These are phyloP conservation scores for Metschnikowia sp. DNA, from an alignment of 805 yeast species.

Conservation along the genomic window DNA sequence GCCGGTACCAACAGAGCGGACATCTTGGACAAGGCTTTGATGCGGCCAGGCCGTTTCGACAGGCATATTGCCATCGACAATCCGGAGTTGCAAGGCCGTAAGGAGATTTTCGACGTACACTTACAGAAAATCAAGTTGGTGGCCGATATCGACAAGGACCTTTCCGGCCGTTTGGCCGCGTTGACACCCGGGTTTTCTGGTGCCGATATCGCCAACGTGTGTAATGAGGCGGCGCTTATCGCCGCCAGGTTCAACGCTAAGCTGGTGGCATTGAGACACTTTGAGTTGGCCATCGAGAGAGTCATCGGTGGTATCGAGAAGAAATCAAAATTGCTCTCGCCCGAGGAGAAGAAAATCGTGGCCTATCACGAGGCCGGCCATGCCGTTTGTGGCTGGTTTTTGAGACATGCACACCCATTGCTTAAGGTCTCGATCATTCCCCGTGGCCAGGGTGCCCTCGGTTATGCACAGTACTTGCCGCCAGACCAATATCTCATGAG, in stretches of 20 bases:
- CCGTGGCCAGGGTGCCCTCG: conserved; percentile 94
- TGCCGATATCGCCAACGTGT: conserved; percentile 96
- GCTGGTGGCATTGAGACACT: conserved; percentile 69
- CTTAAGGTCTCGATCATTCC: conserved; percentile 96
- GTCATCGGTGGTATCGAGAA: conserved; percentile 95
- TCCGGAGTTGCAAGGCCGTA: conserved; percentile 94
- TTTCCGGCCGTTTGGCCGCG: conserved; percentile 88
- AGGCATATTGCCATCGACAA: conserved; percentile 88
- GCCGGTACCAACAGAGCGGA: conserved; percentile 98
- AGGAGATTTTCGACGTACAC: conserved; percentile 87
- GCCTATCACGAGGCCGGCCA: conserved; percentile 99
- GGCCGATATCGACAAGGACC: conserved; percentile 38
- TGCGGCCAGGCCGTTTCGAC: conserved; percentile 98
- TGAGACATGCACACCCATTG: conserved; percentile 87
- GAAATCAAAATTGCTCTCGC: conserved; percentile 82
- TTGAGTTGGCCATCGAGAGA: conserved; percentile 95
- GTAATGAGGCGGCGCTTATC: conserved; percentile 95
- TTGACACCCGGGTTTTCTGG: conserved; percentile 98
- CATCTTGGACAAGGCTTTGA: conserved; percentile 83
- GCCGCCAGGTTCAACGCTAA: conserved; percentile 81
- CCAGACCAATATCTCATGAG: conserved; percentile 82
- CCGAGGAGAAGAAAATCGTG: conserved; percentile 83
- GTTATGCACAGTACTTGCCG: conserved; percentile 96
- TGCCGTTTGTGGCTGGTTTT: conserved; percentile 98
- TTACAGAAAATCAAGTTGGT: conserved; percentile 65